Percentiles rank a stretch among this genome's conserved stretches.
phyloP scores from a whole-genome alignment of 768 basidiomycete species.

The Tephrocybe rancida region DNA sequence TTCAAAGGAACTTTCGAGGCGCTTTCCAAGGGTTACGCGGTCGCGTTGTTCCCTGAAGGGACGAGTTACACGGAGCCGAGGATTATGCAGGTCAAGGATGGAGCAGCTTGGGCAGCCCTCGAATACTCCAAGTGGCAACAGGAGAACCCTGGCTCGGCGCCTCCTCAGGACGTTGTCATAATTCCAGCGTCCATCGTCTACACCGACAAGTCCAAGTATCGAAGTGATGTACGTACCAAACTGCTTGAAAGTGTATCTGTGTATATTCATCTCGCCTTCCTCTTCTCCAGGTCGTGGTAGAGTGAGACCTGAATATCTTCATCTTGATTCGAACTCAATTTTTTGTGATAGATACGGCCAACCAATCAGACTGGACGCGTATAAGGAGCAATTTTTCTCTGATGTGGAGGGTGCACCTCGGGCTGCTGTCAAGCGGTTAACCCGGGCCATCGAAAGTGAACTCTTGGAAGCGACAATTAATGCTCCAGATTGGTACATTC shows the following conservation, averaged over 20 bases:
- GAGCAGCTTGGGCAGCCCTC: constrained; percentile 92
- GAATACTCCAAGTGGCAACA: constrained; percentile 86
- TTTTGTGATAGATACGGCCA: constrained; percentile 72
- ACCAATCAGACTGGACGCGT: constrained; percentile 77
- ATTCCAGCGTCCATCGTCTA: constrained; percentile 91
- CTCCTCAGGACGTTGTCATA: constrained; percentile 57
- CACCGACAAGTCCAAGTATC: constrained; percentile 94
- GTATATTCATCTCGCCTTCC: too few species aligned
- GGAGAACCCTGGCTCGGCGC: constrained; percentile 50
- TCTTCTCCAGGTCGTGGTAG: constrained; percentile 62
- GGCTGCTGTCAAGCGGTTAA: constrained; percentile 85
- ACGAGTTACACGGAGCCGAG: constrained; percentile 92
- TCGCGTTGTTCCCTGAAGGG: constrained; percentile 94
- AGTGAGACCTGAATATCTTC: constrained; percentile 45
- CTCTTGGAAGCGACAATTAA: constrained; percentile 84
- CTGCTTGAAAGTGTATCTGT: background rate
- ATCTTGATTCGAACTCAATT: constrained; percentile 8
- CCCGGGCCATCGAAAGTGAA: constrained; percentile 69
- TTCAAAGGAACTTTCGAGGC: constrained; percentile 91
- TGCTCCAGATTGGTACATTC: constrained; percentile 84
- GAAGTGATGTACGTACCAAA: constrained; percentile 72
- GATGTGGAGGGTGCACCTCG: constrained; percentile 67
- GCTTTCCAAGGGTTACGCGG: constrained; percentile 74
- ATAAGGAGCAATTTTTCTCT: constrained; percentile 77
- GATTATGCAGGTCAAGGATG: constrained; percentile 93